phyloP scores from a whole-genome alignment of 495 filamentous ascomycete genomes.

The Penicillium longicatenatum region DNA sequence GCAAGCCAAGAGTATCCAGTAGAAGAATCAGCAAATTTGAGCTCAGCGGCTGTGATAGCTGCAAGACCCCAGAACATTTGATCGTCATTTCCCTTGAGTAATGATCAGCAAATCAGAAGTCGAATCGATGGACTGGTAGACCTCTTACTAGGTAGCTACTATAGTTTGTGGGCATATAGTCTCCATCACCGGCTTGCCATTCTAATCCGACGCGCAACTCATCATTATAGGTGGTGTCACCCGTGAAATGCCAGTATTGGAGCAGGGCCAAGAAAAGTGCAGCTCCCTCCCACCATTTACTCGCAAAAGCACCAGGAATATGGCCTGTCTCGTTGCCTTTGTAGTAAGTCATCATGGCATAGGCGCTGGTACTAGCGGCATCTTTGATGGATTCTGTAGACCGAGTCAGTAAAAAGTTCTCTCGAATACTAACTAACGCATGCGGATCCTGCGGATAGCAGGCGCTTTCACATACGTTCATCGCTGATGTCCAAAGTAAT shows the following conservation, averaged over 20 bases:
- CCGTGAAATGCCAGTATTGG: conserved; percentile 58
- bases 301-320: conserved; percentile 57
- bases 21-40: conserved; percentile 44
- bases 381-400: conserved; percentile 63
- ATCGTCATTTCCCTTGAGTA: conserved; percentile 53
- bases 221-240: conserved; percentile 52
- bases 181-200: conserved; percentile 46
- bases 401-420: background rate
- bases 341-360: conserved; percentile 71
- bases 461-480: background rate
- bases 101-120: conserved; percentile 1
- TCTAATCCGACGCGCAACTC: conserved; percentile 50
- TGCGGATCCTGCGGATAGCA: background rate
- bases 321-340: conserved; percentile 62
- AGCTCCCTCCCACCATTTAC: conserved; percentile 76
- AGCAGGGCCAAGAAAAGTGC: conserved; percentile 56
- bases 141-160: conserved; percentile 38
- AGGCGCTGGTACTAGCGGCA: conserved; percentile 57
- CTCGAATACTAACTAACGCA: background rate
- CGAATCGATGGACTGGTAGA: background rate
- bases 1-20: conserved; percentile 66
- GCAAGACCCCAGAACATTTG: conserved; percentile 60
- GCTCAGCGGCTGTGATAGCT: conserved; percentile 57
- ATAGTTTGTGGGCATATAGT: conserved; percentile 49
- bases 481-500: conserved; percentile 4